Percentiles rank a stretch among this genome's conserved stretches.
phyloP scores from a whole-genome alignment of 257 asterid species.

The Hygrophila difformis region DNA sequence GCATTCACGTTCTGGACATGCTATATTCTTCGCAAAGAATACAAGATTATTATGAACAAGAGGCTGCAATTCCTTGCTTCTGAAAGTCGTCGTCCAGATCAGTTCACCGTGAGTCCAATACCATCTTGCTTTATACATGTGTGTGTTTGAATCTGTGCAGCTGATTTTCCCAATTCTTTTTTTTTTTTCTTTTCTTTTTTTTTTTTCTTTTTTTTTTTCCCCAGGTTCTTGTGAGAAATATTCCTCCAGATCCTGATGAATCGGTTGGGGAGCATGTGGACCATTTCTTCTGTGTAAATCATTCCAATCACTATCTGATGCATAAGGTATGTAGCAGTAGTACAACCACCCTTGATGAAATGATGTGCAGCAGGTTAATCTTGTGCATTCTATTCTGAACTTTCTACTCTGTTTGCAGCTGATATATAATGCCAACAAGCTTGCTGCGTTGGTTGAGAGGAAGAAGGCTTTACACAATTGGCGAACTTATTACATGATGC shows the following conservation, averaged over 20 bases:
- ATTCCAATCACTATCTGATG: conserved; percentile 67
- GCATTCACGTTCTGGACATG: conserved; percentile 80
- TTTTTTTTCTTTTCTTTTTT: neutral
- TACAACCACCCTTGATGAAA: too few relatives aligned
- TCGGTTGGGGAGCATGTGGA: conserved; percentile 88
- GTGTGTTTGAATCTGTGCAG: conserved; percentile 2
- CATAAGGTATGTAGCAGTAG: conserved; percentile 43
- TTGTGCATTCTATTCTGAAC: conserved; percentile 5
- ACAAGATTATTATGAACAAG: conserved; percentile 51
- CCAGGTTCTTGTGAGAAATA: conserved; percentile 93
- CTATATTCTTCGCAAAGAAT: conserved; percentile 67
- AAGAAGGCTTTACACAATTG: conserved; percentile 70
- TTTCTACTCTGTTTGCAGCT: conserved; percentile 33
- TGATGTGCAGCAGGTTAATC: neutral
- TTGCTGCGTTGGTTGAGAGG: conserved; percentile 58
- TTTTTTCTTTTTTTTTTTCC: neutral
- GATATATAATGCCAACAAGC: conserved; percentile 67
- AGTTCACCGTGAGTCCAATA: conserved; percentile 60
- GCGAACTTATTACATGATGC: conserved; percentile 77
- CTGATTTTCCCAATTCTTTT: neutral
- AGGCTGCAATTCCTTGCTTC: conserved; percentile 88
- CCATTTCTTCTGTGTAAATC: conserved; percentile 92
- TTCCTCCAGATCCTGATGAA: conserved; percentile 91
- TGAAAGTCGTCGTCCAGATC: conserved; percentile 77
- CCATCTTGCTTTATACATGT: neutral